These are phyloP conservation scores for Lagenaria siceraria DNA, from an alignment of 306 rosid genomes.

Conservation along the genomic window DNA sequence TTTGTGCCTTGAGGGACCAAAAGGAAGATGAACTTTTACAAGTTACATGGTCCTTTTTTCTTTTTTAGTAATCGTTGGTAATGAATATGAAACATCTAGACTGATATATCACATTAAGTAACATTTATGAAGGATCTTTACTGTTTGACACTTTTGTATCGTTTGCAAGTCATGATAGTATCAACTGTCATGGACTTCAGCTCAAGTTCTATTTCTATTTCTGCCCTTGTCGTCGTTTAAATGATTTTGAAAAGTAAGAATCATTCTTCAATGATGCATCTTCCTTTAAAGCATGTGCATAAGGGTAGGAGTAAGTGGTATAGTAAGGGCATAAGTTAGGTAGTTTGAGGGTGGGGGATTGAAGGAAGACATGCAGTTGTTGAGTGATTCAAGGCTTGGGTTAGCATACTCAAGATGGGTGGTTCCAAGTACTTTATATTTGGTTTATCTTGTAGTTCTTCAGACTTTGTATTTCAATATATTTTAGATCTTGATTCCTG, in stretches of 20 bases:
- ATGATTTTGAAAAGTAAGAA: neutral
- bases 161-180: neutral
- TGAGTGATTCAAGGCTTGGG: too few species aligned
- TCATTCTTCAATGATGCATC: neutral
- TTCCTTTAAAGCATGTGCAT: too few species aligned
- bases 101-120: neutral
- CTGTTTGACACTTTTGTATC: neutral
- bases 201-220: neutral
- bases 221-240: neutral
- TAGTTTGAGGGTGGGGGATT: too few species aligned
- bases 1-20: neutral
- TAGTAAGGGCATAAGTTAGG: too few species aligned
- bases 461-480: too few species aligned
- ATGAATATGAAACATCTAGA: neutral
- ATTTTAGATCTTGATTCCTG: too few species aligned
- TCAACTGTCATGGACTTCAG: neutral
- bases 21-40: neutral
- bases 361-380: too few species aligned
- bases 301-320: too few species aligned
- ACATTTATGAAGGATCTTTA: too few species aligned
- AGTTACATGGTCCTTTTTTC: neutral
- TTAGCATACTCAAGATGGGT: too few species aligned
- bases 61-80: neutral
- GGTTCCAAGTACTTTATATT: too few species aligned
- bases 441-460: too few species aligned